Conservation (phyloP, 192 early-diverging fungal genomes). For the Phlyctochytrium planicorne region DNA sequence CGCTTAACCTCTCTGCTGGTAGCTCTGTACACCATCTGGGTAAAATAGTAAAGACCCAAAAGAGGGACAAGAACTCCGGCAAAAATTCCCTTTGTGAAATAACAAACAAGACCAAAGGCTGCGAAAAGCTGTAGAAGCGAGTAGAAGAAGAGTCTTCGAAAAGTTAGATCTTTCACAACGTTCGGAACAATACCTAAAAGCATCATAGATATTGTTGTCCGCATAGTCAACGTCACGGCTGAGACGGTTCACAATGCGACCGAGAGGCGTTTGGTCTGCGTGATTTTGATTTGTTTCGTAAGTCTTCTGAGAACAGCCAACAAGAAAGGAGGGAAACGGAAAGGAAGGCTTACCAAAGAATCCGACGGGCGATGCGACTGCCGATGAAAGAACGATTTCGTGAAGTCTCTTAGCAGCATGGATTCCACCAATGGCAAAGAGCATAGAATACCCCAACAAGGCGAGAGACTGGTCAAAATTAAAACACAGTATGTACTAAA, state of each 20-base stretch:
- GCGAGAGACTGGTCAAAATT: constrained; percentile 53
- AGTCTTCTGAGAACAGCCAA: background rate
- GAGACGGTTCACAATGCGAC: constrained; percentile 61
- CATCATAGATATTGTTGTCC: constrained; percentile 52
- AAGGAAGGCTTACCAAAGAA: constrained; percentile 58
- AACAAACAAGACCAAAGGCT: constrained; percentile 6
- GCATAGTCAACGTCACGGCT: constrained; percentile 60
- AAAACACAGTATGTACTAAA: constrained; percentile 41
- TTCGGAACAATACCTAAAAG: background rate
- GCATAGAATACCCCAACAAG: constrained; percentile 48
- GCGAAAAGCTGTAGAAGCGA: constrained; percentile 14
- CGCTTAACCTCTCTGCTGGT: constrained; percentile 34
- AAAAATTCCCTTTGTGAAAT: constrained; percentile 14
- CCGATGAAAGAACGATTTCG: constrained; percentile 56
- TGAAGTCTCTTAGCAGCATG: constrained; percentile 63
- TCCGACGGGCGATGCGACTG: constrained; percentile 67
- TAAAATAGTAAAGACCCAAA: constrained; percentile 14
- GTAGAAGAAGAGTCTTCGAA: constrained; percentile 17
- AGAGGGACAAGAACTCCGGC: constrained; percentile 25
- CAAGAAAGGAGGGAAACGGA: background rate
- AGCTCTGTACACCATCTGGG: constrained; percentile 19
- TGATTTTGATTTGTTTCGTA: background rate
- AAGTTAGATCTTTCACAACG: background rate
- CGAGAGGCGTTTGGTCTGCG: constrained; percentile 59
- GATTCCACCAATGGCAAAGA: constrained; percentile 55